Evolutionary conservation across 148 eudicot species (phyloP), one percentile per base, ranked within the genome.

Genomic region (Beta vulgaris): DNA sequence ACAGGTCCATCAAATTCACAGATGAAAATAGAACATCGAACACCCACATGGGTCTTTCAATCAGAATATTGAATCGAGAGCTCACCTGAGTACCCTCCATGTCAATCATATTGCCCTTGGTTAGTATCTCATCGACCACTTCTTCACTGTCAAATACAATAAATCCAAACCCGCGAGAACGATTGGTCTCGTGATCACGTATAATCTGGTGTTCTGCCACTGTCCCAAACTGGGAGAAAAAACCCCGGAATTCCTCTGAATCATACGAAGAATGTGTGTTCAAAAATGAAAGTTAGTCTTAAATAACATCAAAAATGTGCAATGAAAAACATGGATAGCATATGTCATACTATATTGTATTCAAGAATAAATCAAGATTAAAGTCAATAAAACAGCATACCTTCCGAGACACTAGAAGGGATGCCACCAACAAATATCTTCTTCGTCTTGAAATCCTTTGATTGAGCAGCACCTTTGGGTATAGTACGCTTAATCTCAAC

Each of bases 391-490:
- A 23, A 32, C 54, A 43, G 67, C 82, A 76, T 3, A 91, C 97
- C 97, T 86, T 83, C 89, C 19, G 83, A 76, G 46, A 91, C 69
- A 25, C 86, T 32, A 35, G 91, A 73, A 43, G 97, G 91, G 72
- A 91, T 85, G 12, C 97, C 97, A 42, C 97, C 97, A 39, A 91
- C 91, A 81, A 91, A 91, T 3, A 91, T 88, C 81, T 91, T 91
- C 80, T 88, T 91, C 12, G 97, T 91, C 81, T 84, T 89, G 37
- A 89, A 89, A 77, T 86, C 93, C 77, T 84, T 88, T 73, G 89
- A 69, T 61, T 85, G 89, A 7, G 84, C 78, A 66, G 90, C 85
- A 51, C 89, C 93, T 80, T 87, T 91, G 2, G 97, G 97, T 69
- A 89, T 84, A 35, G 97, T 91, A 72, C 91, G 82, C 67, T 91